phyloP scores from a whole-genome alignment of 2,329 filamentous ascomycete species.

The Chaetomiaceae sp. region DNA sequence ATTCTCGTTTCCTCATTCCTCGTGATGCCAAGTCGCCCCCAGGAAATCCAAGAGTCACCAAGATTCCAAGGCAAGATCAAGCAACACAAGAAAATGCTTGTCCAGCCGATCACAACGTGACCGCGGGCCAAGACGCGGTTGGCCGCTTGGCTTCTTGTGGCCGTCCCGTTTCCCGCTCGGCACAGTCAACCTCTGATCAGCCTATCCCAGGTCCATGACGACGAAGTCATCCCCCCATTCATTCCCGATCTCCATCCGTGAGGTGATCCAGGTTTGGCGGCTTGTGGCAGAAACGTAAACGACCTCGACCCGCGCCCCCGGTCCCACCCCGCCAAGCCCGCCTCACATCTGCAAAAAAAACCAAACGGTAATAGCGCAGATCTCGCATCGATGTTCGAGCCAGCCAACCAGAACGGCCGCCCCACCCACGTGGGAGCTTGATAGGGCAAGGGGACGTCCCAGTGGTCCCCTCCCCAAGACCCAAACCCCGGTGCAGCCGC shows the following conservation, averaged over 20 bases:
- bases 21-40: neutral
- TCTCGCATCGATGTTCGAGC: neutral
- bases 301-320: neutral
- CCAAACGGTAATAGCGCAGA: slow-evolving; percentile 4
- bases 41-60: no score
- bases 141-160: neutral
- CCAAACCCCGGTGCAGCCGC: no score
- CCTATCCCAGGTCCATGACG: no score
- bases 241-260: no score
- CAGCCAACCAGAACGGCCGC: slow-evolving; percentile 2
- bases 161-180: no score
- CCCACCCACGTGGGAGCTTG: slow-evolving; percentile 12
- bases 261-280: no score
- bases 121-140: neutral
- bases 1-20: no score
- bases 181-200: no score
- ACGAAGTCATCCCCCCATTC: neutral
- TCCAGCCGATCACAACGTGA: neutral
- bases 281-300: neutral
- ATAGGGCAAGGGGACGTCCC: slow-evolving; percentile 11
- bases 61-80: neutral
- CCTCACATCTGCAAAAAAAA: neutral
- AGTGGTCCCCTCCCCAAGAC: no score
- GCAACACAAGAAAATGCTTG: neutral
- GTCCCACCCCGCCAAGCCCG: neutral